Evolutionary conservation across 331 rosid species (phyloP).

Genomic region (Acacia pycnantha): DNA sequence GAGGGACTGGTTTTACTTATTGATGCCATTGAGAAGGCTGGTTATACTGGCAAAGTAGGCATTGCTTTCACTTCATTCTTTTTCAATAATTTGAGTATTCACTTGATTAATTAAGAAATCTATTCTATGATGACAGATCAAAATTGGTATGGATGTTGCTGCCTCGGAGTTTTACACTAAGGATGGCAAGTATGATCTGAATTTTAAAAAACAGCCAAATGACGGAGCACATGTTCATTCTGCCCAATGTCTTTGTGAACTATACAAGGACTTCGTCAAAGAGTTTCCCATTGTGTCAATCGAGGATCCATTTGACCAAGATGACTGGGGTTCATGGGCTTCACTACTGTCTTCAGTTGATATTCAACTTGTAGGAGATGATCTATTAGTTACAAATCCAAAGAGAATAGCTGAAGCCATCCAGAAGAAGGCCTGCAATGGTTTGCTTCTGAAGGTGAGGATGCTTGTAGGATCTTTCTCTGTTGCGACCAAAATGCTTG

Average conservation of each 20-base stretch:
- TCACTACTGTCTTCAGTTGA: slow-evolving; percentile 81
- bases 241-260: slow-evolving; percentile 72
- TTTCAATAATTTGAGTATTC: slow-evolving; percentile 20
- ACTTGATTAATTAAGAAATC: background rate
- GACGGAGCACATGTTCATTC: slow-evolving; percentile 85
- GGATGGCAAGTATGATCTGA: slow-evolving; percentile 78
- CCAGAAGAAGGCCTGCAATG: slow-evolving; percentile 93
- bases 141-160: slow-evolving; percentile 99
- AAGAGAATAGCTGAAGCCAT: slow-evolving; percentile 89
- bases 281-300: slow-evolving; percentile 96
- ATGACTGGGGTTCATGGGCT: slow-evolving; percentile 97
- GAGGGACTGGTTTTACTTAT: slow-evolving; percentile 92
- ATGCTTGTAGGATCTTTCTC: background rate
- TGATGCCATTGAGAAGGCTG: slow-evolving; percentile 97
- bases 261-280: slow-evolving; percentile 74
- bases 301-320: slow-evolving; percentile 99
- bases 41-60: slow-evolving; percentile 91
- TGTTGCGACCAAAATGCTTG: background rate
- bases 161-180: slow-evolving; percentile 92
- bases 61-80: slow-evolving; percentile 2
- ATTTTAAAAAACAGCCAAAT: slow-evolving; percentile 94
- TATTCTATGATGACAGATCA: slow-evolving; percentile 67
- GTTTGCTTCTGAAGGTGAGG: slow-evolving; percentile 85
- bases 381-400: slow-evolving; percentile 94
- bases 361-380: slow-evolving; percentile 96